Evolutionary conservation across 257 asterid species (phyloP), one percentile per base, ranked within the genome.

Genomic region (Solanum chmielewskii): DNA sequence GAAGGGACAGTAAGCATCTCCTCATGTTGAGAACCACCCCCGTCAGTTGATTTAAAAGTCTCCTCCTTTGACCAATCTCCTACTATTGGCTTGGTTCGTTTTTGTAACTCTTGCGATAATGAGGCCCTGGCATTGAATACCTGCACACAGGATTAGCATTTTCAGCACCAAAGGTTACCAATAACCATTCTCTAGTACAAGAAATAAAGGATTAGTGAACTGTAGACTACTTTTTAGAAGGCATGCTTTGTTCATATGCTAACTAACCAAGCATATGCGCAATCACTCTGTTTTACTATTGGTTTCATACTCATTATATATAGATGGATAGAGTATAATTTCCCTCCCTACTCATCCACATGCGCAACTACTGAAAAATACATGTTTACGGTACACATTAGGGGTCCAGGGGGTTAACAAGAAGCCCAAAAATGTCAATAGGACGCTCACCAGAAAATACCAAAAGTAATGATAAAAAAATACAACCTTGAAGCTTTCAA

Each of bases 101-200:
- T 91, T 91, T 91, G 92, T 35, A 91, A 83, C 88, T 93, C 97
- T n/a, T 86, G 88, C 15, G 94, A 90, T 85, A 97, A 91, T 86
- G 83, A 89, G 45, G 97, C 95, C 89, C 99, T 92, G 70, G 97
- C 98, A 88, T 91, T 92, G 89, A 93, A 83, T 83, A 96, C 91
- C 99, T 97, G 95, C 29, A 18, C 85, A 81, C 20, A 31, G 69
- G 45, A 49, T 18, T 20, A 80, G 85, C 85, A 27, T 80, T 80
- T 45, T 29, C 66, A 78, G 66, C 66, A 78, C 66, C 42, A 80
- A 81, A 5, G 4, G 66, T 49, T 49, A 80, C 56, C 29, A 44
- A 15, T 33, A 81, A 20, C 69, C 33, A 29, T 49, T 49, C 69
- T 29, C 29, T 11, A 49, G 68, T 49, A 81, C 21, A n/a, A 44